Conservation (phyloP, 352 stramenopile species). For the Phytophthora agathidicida region DNA sequence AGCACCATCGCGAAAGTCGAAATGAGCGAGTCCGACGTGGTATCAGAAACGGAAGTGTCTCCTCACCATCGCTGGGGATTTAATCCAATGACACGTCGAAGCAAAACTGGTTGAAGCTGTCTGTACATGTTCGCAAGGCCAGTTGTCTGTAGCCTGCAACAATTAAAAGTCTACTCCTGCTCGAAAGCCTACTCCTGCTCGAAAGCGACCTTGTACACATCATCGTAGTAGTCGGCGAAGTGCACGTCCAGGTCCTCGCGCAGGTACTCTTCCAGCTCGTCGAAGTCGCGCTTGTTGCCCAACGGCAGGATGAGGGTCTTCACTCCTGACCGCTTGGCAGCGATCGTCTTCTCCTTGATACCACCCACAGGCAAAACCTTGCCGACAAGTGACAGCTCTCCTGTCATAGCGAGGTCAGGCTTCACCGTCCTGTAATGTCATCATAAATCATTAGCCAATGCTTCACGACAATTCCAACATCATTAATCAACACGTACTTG, state of each 20-base stretch:
- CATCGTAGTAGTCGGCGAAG: conserved; percentile 97
- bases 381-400: conserved; percentile 95
- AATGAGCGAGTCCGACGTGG: conserved; percentile 1
- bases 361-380: conserved; percentile 99
- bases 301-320: conserved; percentile 94
- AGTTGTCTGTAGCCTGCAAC: conserved; percentile 6
- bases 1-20: conserved; percentile 75
- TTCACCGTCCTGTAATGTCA: conserved; percentile 81
- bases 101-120: not conserved
- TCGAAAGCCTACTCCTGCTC: conserved; percentile 88
- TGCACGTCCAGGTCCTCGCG: conserved; percentile 96
- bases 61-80: conserved; percentile 1
- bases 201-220: conserved; percentile 96
- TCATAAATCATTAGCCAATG: conserved; percentile 19
- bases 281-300: conserved; percentile 96
- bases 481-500: conserved; percentile 56
- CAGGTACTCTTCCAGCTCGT: conserved; percentile 97
- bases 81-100: conserved; percentile 3
- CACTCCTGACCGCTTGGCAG: conserved; percentile 95
- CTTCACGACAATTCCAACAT: not conserved
- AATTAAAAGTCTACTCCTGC: conserved; percentile 30
- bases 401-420: conserved; percentile 98
- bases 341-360: conserved; percentile 99
- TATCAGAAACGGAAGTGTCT: conserved; percentile 22
- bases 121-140: conserved; percentile 4